Conservation (phyloP, 768 basidiomycete genomes). For the Tubosaeta sp. region DNA sequence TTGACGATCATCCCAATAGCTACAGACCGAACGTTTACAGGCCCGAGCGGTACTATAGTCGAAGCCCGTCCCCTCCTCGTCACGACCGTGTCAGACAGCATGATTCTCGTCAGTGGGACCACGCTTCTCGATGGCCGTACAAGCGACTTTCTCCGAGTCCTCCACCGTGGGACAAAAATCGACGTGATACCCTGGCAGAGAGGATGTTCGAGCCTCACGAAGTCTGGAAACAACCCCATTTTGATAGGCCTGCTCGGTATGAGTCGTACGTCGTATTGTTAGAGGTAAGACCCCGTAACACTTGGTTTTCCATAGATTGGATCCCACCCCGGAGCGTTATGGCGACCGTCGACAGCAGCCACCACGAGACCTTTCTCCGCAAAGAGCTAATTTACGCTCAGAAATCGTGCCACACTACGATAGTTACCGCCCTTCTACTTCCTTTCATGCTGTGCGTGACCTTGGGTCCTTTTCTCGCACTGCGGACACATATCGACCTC, state of each 20-base stretch:
- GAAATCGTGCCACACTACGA: constrained; percentile 39
- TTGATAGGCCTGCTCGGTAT: constrained; percentile 38
- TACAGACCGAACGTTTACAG: constrained; percentile 41
- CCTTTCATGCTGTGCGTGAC: constrained; percentile 36
- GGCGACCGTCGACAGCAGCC: constrained; percentile 33
- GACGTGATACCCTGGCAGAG: constrained; percentile 39
- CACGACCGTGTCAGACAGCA: constrained; percentile 38
- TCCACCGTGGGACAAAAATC: constrained; percentile 28
- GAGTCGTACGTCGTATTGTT: constrained; percentile 37
- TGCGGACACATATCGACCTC: constrained; percentile 52
- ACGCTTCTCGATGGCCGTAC: constrained; percentile 41
- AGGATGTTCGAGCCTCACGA: constrained; percentile 74
- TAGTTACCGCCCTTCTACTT: constrained; percentile 45
- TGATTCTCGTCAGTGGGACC: constrained; percentile 47
- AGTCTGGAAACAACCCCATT: constrained; percentile 59
- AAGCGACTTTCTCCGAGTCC: constrained; percentile 39
- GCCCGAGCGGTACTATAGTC: constrained; percentile 35
- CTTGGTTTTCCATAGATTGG: constrained; percentile 20
- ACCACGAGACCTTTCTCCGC: constrained; percentile 35
- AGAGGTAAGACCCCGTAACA: constrained; percentile 21
- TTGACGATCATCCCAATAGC: constrained; percentile 39
- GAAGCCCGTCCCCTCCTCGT: constrained; percentile 52
- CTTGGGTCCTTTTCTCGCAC: constrained; percentile 32
- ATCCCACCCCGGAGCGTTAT: constrained; percentile 31
- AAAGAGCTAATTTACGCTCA: constrained; percentile 29